Evolutionary conservation across 2,329 filamentous ascomycete species (phyloP).

Genomic region (Clonostachys solani): DNA sequence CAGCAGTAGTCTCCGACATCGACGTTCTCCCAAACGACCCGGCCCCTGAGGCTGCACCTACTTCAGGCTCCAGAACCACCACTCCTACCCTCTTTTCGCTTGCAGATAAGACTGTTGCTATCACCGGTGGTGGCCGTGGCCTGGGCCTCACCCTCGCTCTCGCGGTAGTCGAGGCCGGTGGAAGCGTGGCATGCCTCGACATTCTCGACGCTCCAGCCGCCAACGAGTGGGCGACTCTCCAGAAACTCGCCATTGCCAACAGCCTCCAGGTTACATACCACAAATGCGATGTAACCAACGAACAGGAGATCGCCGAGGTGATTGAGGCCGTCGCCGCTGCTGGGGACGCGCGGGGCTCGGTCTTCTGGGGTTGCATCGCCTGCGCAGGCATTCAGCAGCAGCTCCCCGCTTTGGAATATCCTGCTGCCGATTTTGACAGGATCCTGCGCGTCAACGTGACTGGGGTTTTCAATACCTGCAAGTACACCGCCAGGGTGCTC

Average conservation of each 20-base stretch:
- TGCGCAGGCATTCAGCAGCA: constrained; percentile 46
- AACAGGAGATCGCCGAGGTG: constrained; percentile 25
- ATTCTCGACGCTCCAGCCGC: constrained; percentile 29
- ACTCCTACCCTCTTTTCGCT: constrained; percentile 34
- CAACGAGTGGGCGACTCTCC: constrained; percentile 33
- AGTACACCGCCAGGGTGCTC: constrained; percentile 60
- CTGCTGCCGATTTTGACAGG: constrained; percentile 57
- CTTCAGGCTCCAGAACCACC: constrained; percentile 15
- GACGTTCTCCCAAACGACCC: constrained; percentile 14
- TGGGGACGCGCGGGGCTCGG: constrained; percentile 19
- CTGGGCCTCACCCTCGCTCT: constrained; percentile 43
- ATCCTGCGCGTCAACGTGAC: constrained; percentile 67
- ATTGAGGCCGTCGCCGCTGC: constrained; percentile 29
- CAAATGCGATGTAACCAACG: constrained; percentile 41
- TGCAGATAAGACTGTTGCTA: constrained; percentile 33
- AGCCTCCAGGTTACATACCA: constrained; percentile 30
- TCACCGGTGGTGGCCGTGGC: constrained; percentile 47
- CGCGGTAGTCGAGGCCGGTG: constrained; percentile 44
- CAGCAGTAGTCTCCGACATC: constrained; percentile 19
- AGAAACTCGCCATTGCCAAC: constrained; percentile 29
- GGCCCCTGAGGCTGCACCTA: constrained; percentile 21
- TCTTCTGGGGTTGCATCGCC: constrained; percentile 32
- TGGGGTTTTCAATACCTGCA: constrained; percentile 66
- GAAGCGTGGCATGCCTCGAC: constrained; percentile 42
- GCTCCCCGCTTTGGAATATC: constrained; percentile 39